Conservation (phyloP, 1,284 basidiomycete genomes). For the Malassezia obtusa region DNA sequence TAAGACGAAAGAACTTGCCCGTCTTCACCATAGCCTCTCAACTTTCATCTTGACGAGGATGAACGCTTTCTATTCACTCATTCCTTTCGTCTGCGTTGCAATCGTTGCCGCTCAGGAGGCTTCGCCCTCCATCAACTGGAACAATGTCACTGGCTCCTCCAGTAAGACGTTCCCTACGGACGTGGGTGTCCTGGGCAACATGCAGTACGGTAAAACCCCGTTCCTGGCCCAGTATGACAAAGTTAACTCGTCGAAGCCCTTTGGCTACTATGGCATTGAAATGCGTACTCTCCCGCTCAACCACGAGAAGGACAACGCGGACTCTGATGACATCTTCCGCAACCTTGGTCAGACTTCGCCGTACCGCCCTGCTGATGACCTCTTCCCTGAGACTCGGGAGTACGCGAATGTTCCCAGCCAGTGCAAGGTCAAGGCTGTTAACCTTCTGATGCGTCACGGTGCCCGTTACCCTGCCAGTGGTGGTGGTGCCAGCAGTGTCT, state of each 20-base stretch:
- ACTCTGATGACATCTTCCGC: slow-evolving; percentile 29
- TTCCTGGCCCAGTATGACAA: slow-evolving; percentile 32
- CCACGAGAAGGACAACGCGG: slow-evolving; percentile 13
- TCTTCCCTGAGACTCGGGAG: slow-evolving; percentile 14
- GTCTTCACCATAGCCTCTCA: no score
- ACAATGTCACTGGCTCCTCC: slow-evolving; percentile 14
- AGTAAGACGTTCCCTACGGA: slow-evolving; percentile 33
- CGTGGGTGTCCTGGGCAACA: slow-evolving; percentile 29
- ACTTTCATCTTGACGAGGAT: no score
- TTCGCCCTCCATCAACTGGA: neutral
- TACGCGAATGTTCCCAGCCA: slow-evolving; percentile 4
- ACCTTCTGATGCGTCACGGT: slow-evolving; percentile 43
- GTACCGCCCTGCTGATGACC: slow-evolving; percentile 11
- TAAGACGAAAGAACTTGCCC: no score
- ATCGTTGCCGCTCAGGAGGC: neutral
- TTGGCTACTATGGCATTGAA: slow-evolving; percentile 16
- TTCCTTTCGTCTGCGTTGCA: neutral
- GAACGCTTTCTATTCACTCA: neutral
- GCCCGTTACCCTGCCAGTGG: slow-evolving; percentile 30
- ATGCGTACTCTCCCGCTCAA: slow-evolving; percentile 23
- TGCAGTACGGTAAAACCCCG: slow-evolving; percentile 23
- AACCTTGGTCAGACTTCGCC: slow-evolving; percentile 21
- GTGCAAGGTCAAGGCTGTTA: slow-evolving; percentile 33
- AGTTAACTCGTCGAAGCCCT: slow-evolving; percentile 15
- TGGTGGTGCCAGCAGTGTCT: neutral